Conservation (phyloP, 192 early-diverging fungal genomes). For the Mortierella alpina region DNA sequence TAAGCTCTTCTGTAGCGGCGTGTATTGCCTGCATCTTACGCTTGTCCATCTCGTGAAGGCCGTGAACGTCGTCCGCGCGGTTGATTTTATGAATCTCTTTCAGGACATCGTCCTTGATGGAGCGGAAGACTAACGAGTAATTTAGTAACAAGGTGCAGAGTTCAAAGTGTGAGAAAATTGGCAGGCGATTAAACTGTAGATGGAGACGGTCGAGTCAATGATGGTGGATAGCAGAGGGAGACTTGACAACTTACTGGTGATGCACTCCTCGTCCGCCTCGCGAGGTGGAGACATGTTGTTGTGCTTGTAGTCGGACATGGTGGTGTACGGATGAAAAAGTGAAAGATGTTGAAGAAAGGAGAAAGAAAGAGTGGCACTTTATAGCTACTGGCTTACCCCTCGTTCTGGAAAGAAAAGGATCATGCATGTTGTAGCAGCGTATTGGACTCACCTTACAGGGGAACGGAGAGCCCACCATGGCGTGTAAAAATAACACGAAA, state of each 20-base stretch:
- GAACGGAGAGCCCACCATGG: too few species aligned
- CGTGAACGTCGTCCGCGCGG: constrained; percentile 47
- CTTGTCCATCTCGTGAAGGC: constrained; percentile 62
- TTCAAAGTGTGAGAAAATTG: constrained; percentile 7
- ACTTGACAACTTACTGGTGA: constrained; percentile 14
- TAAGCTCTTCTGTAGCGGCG: too few species aligned
- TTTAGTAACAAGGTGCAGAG: neutral
- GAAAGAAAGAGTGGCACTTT: neutral
- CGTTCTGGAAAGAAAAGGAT: too few species aligned
- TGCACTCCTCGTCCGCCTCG: constrained; percentile 55
- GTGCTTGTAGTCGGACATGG: constrained; percentile 60
- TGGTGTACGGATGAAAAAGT: neutral
- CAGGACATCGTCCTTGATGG: constrained; percentile 55
- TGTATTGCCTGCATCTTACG: constrained; percentile 16
- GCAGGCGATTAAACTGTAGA: neutral
- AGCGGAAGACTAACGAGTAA: constrained; percentile 41
- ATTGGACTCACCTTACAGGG: too few species aligned
- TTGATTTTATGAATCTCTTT: constrained; percentile 54
- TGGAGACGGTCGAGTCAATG: too few species aligned
- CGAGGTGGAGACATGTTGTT: constrained; percentile 57
- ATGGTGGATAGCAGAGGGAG: too few species aligned
- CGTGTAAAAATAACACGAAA: too few species aligned
- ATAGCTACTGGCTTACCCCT: too few species aligned
- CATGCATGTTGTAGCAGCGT: too few species aligned
- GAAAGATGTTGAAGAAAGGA: neutral